These are phyloP conservation scores for Lizonia empirigonia DNA, from an alignment of 2,329 filamentous ascomycete species.

Conservation along the genomic window DNA sequence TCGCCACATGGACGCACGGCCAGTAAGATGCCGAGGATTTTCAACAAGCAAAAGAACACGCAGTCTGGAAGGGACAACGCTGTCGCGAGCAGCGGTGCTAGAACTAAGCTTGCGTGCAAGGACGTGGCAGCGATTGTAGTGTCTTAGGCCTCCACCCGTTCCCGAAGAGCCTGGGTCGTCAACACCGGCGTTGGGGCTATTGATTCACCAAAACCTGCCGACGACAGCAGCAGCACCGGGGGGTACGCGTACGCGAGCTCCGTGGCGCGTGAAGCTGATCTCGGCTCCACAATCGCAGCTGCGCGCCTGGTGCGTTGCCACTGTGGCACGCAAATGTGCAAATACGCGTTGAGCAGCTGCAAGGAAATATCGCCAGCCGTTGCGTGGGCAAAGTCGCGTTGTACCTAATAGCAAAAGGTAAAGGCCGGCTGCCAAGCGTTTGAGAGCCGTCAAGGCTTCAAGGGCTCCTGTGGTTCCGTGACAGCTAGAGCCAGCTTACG, in stretches of 20 bases:
- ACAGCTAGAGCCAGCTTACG: slow-evolving; percentile 11
- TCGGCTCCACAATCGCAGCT: slow-evolving; percentile 5
- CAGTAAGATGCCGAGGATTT: neutral
- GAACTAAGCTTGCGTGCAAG: slow-evolving; percentile 2
- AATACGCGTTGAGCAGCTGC: slow-evolving; percentile 4
- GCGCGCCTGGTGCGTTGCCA: slow-evolving; percentile 2
- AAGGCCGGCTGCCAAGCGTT: neutral
- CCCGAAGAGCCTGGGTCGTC: slow-evolving; percentile 8
- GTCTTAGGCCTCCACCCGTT: slow-evolving; percentile 3
- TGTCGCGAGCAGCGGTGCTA: slow-evolving; percentile 2
- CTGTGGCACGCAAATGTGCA: slow-evolving; percentile 4
- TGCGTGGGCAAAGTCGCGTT: neutral
- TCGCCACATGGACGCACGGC: slow-evolving; percentile 16
- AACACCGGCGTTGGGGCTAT: slow-evolving; percentile 6
- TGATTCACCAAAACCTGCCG: slow-evolving; percentile 7
- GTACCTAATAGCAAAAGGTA: neutral
- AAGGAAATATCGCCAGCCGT: too few species aligned
- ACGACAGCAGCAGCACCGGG: slow-evolving; percentile 1
- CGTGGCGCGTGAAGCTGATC: slow-evolving; percentile 9
- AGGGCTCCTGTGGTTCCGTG: slow-evolving; percentile 7
- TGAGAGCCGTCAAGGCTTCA: slow-evolving; percentile 8
- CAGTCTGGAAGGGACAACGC: neutral
- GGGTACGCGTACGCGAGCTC: slow-evolving; percentile 17
- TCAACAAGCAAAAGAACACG: neutral
- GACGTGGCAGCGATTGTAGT: slow-evolving; percentile 10